Evolutionary conservation across 495 filamentous ascomycete species (phyloP).

Genomic region (Letharia lupina): DNA sequence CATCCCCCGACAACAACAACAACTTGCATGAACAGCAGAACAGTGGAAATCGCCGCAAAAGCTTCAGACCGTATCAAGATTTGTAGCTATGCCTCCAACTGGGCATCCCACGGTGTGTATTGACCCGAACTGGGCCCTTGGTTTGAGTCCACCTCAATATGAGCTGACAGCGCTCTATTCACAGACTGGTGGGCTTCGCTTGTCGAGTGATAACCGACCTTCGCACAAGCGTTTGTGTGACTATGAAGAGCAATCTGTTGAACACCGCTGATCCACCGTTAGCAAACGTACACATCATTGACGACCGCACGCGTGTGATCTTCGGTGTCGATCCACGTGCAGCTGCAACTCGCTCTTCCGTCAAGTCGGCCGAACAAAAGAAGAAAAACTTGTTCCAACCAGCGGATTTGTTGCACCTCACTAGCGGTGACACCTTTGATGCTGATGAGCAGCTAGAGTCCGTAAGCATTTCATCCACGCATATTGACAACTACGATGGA

Average conservation of each 20-base stretch:
- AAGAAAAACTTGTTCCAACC: not conserved
- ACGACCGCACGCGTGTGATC: not conserved
- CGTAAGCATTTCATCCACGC: not conserved
- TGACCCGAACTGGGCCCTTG: not conserved
- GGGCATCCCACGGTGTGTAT: not conserved
- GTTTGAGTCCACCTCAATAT: not conserved
- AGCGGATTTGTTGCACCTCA: not conserved
- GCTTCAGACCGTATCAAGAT: too few relatives aligned
- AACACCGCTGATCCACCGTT: not conserved
- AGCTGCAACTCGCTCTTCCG: not conserved
- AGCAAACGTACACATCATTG: not conserved
- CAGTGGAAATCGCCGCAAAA: not conserved
- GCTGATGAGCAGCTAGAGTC: not conserved
- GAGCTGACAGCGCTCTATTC: not conserved
- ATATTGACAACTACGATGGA: not conserved
- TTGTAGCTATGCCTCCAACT: not conserved
- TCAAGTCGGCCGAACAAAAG: not conserved
- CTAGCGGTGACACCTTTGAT: too few relatives aligned
- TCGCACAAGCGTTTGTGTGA: too few relatives aligned
- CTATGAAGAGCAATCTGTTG: not conserved
- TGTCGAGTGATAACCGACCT: not conserved
- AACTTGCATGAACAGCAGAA: not conserved
- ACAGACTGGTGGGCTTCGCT: not conserved
- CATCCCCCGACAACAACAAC: not conserved
- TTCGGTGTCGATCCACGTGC: not conserved